phyloP scores from a whole-genome alignment of 139 green algal genomes.

The Micromonas pusilla region DNA sequence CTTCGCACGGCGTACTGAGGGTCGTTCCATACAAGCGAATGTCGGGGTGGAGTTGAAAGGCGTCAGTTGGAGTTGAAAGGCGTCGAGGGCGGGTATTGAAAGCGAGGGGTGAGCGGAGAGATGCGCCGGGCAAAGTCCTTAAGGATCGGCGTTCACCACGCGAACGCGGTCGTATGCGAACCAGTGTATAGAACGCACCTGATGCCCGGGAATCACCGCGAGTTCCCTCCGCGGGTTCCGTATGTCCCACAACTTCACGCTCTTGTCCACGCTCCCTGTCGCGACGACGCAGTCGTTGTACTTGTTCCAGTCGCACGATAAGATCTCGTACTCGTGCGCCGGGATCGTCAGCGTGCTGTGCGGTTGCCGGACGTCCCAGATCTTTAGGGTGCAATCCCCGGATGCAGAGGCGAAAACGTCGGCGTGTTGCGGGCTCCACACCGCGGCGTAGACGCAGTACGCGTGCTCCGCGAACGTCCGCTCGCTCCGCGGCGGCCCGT shows the following conservation, averaged over 20 bases:
- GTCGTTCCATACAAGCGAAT: too few species aligned
- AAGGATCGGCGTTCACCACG: too few species aligned
- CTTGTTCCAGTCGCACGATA: slow-evolving; percentile 52
- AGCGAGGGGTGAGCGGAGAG: too few species aligned
- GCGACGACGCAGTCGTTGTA: slow-evolving; percentile 86
- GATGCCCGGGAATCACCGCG: slow-evolving; percentile 67
- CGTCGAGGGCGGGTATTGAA: too few species aligned
- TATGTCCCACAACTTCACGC: slow-evolving; percentile 76
- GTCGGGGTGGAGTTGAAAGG: too few species aligned
- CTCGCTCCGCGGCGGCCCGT: slow-evolving; percentile 19
- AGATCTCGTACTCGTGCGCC: slow-evolving; percentile 67
- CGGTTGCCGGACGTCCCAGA: slow-evolving; percentile 82
- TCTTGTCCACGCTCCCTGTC: slow-evolving; percentile 85
- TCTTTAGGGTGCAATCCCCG: slow-evolving; percentile 57
- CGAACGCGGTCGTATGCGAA: too few species aligned
- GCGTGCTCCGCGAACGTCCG: slow-evolving; percentile 65
- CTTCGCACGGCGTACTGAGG: slow-evolving; percentile 80
- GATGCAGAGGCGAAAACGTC: slow-evolving; percentile 48
- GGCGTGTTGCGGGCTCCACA: slow-evolving; percentile 58
- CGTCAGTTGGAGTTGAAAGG: too few species aligned
- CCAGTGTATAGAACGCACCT: too few species aligned
- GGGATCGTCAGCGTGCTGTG: slow-evolving; percentile 66
- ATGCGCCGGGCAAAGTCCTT: too few species aligned
- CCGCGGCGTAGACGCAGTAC: slow-evolving; percentile 93
- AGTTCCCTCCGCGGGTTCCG: slow-evolving; percentile 52